A percentile compares a stretch with the other conserved stretches of the same genome.
Evolutionary conservation across 2,329 filamentous ascomycete species (phyloP).

Genomic region (Pseudogymnoascus sp.): DNA sequence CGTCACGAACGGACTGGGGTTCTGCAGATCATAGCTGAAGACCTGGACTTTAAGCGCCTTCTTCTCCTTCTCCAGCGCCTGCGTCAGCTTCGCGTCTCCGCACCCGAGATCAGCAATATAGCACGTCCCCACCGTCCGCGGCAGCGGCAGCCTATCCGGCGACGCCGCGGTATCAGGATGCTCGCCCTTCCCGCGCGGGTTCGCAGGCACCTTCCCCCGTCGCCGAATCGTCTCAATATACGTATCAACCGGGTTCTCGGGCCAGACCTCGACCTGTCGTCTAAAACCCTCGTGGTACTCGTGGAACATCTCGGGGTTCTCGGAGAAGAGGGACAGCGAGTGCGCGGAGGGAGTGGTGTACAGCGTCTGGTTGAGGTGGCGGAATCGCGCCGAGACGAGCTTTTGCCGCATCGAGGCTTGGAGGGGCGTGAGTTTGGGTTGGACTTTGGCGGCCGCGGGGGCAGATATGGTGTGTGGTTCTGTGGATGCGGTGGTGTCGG

Average conservation of each 20-base stretch:
- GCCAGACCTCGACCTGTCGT: conserved; percentile 91
- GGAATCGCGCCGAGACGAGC: conserved; percentile 88
- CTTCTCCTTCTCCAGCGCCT: conserved; percentile 53
- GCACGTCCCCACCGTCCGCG: conserved; percentile 62
- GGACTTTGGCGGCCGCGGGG: conserved; percentile 16
- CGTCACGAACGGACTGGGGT: conserved; percentile 66
- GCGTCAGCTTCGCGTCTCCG: conserved; percentile 77
- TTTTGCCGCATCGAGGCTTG: conserved; percentile 93
- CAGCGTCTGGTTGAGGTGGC: conserved; percentile 91
- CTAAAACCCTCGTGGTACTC: conserved; percentile 97
- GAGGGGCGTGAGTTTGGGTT: conserved; percentile 66
- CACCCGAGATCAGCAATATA: conserved; percentile 88
- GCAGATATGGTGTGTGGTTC: conserved; percentile 17
- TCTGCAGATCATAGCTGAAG: conserved; percentile 79
- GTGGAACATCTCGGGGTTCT: conserved; percentile 84
- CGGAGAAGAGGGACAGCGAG: conserved; percentile 72
- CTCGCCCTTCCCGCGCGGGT: conserved; percentile 16
- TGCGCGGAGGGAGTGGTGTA: conserved; percentile 85
- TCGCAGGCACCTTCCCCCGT: conserved; percentile 46
- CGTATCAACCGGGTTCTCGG: conserved; percentile 85
- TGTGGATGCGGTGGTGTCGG: conserved; percentile 18
- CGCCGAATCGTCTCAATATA: conserved; percentile 47
- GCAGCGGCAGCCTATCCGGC: conserved; percentile 44
- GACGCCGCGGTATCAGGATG: conserved; percentile 15
- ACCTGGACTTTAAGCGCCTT: conserved; percentile 64